A percentile compares a stretch with the other conserved stretches of the same genome.
Conservation (phyloP, 768 basidiomycete genomes). For the Agrocybe praecox region DNA sequence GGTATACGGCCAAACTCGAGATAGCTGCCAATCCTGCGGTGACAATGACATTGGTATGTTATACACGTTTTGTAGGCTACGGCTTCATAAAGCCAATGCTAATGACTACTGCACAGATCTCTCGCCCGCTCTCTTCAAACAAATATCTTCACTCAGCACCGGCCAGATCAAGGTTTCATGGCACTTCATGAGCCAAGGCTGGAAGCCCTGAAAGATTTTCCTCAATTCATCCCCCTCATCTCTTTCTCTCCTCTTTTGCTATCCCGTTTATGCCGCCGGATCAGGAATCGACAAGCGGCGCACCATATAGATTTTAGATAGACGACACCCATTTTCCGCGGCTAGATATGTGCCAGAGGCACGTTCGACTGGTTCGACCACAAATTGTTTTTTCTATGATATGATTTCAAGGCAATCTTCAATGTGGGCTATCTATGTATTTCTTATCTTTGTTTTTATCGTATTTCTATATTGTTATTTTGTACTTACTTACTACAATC, state of each 20-base stretch:
- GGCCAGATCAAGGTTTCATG: constrained; percentile 61
- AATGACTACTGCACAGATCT: constrained; percentile 50
- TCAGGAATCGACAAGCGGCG: neutral
- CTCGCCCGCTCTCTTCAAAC: constrained; percentile 62
- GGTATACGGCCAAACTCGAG: constrained; percentile 52
- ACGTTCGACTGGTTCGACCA: too few species aligned
- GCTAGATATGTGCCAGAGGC: too few species aligned
- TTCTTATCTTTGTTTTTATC: neutral
- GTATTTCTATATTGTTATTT: neutral
- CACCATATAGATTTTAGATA: too few species aligned
- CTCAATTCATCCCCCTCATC: neutral
- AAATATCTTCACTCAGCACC: constrained; percentile 45
- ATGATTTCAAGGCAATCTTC: neutral
- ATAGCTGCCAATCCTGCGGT: constrained; percentile 62
- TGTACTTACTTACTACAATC: neutral
- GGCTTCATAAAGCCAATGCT: neutral
- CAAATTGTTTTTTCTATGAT: neutral
- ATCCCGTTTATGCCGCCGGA: neutral
- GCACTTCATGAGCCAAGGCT: constrained; percentile 51
- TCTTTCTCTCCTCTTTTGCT: neutral
- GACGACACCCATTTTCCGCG: too few species aligned
- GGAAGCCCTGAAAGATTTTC: constrained; percentile 9
- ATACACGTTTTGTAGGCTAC: neutral
- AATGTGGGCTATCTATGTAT: neutral
- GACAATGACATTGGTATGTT: constrained; percentile 56